Evolutionary conservation across 1,284 basidiomycete species (phyloP), one percentile per base, ranked within the genome.

Genomic region (Boletus calvinii): DNA sequence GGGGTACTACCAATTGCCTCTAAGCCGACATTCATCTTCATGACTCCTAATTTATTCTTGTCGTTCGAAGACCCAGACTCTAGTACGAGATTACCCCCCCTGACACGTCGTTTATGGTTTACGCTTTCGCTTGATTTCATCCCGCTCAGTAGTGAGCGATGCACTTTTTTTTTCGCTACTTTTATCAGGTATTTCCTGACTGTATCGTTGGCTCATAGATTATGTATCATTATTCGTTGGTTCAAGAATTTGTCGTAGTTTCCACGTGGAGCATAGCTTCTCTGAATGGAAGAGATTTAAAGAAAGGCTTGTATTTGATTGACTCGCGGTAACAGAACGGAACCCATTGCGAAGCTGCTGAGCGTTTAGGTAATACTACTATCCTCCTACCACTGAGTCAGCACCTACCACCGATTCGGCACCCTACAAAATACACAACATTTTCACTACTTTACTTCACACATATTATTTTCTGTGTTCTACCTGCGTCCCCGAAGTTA

Each of bases 181-280:
- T 48, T 24, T 24, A 22, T 32, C 15, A 3, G 30, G 47, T 17
- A 12, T 48, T 40, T 4, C 4, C 8, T 54, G 44, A 30, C n/a
- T 67, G 66, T 68, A 62, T 55, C 17, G 31, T 52, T 56, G 13
- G 29, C n/a, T 18, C 46, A 38, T 70, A 70, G 62, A 68, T 24
- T 9, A 1, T 69, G 67, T 65, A 69, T 62, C 37, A 0, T 15
- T 68, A 65, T 40, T 32, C 0, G 6, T 38, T 35, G 26, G 34
- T 6, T 30, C 12, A n/a, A 42, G 6, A 24, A n/a, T 49, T 44
- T 31, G 24, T 30, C 48, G 34, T 57, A 46, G 13, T 26, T 20
- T 36, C 7, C 13, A 15, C 8, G 2, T 12, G 4, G 7, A 31
- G 12, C 4, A 12, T 20, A 15, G 13, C 34, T 32, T 29, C n/a